Evolutionary conservation across 768 basidiomycete species (phyloP), one percentile per base, ranked within the genome.

Genomic region (Astraeus odoratus): DNA sequence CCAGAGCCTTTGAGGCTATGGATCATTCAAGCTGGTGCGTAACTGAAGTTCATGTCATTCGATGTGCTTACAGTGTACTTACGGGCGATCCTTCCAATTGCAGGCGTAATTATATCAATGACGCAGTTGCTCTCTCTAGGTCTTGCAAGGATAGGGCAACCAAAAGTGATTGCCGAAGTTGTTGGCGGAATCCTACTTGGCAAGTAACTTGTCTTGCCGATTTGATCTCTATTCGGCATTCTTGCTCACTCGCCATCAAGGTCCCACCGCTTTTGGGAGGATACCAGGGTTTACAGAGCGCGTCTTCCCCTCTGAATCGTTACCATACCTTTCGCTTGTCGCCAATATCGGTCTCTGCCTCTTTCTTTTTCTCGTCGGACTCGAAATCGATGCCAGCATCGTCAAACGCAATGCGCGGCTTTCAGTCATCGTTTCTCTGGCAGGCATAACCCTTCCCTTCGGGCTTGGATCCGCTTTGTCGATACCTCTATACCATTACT

Each of bases 321-420:
- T 76, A 5, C 73, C 91, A 0, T 94, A 83, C 60, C 80, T 98
- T 20, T 81, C 80, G 44, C 81, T 98, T 16, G 81, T 86, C 15
- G 88, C 95, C 12, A 88, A 90, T 54, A 88, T 97, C 50, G 95
- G 89, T 5, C 75, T 90, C 4, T 83, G 83, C 51, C 76, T 92
- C 35, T 93, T 91, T 66, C 76, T 97, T 12, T 97, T 96, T 68
- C 76, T 97, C 48, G 85, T 97, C 31, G 95, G 95, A 3, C 80
- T 95, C 26, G 88, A 91, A 69, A 93, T 96, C 47, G 96, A 98
- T 47, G 67, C 74, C 0, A 66, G 70, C 4, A 71, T 97, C 48
- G 83, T 98, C 64, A 82, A 75, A 55, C 81, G 85, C 30, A 87
- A 89, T 70, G 81, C 76, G 1, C 73, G 79, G 8, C 68, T 81